A percentile compares a stretch with the other conserved stretches of the same genome.
Evolutionary conservation across 768 basidiomycete species (phyloP).

Genomic region (Agrocybe chaxingu): DNA sequence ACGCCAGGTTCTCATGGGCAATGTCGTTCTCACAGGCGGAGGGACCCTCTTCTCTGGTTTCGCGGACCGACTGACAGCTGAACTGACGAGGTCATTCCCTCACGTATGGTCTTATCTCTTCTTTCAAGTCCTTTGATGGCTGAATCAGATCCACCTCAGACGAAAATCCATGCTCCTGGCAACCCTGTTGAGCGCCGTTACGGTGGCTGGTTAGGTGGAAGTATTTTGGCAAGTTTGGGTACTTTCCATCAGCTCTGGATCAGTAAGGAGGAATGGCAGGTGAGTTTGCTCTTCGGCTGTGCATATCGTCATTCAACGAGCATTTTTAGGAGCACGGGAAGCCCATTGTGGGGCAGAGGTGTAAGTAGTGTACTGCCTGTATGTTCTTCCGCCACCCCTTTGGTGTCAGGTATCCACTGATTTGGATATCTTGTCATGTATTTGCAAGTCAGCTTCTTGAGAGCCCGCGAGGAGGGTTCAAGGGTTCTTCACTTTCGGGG

Average conservation of each 20-base stretch:
- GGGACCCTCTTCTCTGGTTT: constrained; percentile 86
- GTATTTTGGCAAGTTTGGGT: constrained; percentile 90
- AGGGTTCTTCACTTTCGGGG: no score
- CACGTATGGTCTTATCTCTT: constrained; percentile 52
- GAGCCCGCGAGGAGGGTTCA: no score
- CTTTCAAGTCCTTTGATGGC: not conserved
- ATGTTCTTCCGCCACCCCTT: constrained; percentile 2
- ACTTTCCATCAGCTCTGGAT: constrained; percentile 99
- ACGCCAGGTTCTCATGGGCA: constrained; percentile 84
- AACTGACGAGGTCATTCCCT: constrained; percentile 71
- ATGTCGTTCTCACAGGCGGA: constrained; percentile 95
- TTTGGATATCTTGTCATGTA: no score
- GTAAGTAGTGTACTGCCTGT: constrained; percentile 53
- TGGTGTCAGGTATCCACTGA: not conserved
- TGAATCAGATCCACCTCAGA: constrained; percentile 33
- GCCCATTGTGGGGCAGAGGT: constrained; percentile 78
- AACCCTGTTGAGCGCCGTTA: constrained; percentile 88
- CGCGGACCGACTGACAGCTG: constrained; percentile 74
- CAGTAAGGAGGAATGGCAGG: constrained; percentile 91
- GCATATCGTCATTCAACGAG: not conserved
- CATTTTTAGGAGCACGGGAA: constrained; percentile 71
- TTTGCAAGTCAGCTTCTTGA: no score
- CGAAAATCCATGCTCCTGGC: constrained; percentile 91
- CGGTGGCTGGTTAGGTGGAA: constrained; percentile 94
- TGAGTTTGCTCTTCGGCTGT: constrained; percentile 27